These are phyloP conservation scores for Pseudocercospora fuligena DNA, from an alignment of 2,329 filamentous ascomycete genomes.

Conservation along the genomic window DNA sequence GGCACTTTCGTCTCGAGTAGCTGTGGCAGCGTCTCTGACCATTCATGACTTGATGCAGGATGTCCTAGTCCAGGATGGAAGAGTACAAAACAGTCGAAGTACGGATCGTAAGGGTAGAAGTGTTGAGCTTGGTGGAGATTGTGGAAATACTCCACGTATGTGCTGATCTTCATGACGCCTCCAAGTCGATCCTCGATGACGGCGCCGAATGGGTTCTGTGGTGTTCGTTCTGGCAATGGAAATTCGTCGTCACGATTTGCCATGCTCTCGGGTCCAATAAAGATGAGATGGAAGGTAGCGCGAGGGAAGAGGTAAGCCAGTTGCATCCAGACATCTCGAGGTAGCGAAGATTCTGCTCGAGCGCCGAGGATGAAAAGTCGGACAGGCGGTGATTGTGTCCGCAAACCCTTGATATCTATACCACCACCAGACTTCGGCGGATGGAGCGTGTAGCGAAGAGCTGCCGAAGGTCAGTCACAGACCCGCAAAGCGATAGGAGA, in stretches of 20 bases:
- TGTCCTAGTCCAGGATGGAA: conserved; percentile 98
- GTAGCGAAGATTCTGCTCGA: conserved; percentile 94
- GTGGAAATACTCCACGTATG: conserved; percentile 97
- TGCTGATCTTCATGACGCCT: conserved; percentile 92
- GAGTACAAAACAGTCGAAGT: conserved; percentile 96
- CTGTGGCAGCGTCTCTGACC: conserved; percentile 86
- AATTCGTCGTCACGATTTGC: conserved; percentile 90
- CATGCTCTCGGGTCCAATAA: conserved; percentile 97
- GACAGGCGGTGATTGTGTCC: conserved; percentile 83
- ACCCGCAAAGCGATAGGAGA: not conserved
- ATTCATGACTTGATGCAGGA: conserved; percentile 90
- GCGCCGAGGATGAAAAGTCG: conserved; percentile 92
- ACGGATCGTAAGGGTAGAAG: conserved; percentile 94
- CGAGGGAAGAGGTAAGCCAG: conserved; percentile 94
- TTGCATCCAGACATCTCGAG: conserved; percentile 91
- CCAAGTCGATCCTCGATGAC: conserved; percentile 90
- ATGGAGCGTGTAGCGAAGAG: conserved; percentile 90
- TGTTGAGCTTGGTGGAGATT: conserved; percentile 88
- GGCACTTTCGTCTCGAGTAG: conserved; percentile 95
- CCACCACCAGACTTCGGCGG: conserved; percentile 80
- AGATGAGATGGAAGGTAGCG: conserved; percentile 85
- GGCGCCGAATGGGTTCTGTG: conserved; percentile 89
- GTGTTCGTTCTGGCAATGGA: conserved; percentile 82
- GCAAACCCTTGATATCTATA: conserved; percentile 74
- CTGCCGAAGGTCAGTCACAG: conserved; percentile 51